Evolutionary conservation across 2,329 filamentous ascomycete genomes (phyloP).

Genomic region (Dothidotthia symphoricarpi): DNA sequence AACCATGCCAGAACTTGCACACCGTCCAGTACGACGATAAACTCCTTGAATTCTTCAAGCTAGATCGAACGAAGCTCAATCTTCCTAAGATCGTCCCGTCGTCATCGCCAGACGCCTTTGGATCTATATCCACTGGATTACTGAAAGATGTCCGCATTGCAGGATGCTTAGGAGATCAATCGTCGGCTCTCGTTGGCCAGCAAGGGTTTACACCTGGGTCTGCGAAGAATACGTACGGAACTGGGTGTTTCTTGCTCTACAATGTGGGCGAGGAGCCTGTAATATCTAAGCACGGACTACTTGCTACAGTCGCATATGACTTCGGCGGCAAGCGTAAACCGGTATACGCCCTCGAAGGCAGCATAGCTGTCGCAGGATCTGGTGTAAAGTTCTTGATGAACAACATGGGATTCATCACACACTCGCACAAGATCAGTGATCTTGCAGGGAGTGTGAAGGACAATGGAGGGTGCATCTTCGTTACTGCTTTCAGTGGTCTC

Average conservation of each 20-base stretch:
- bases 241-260: conserved; percentile 85
- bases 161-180: conserved; percentile 86
- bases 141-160: conserved; percentile 71
- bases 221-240: conserved; percentile 90
- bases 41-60: conserved; percentile 74
- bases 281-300: conserved; percentile 76
- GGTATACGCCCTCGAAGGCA: conserved; percentile 80
- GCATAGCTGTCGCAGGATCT: conserved; percentile 77
- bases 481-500: conserved; percentile 86
- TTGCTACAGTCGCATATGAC: conserved; percentile 86
- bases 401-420: conserved; percentile 62
- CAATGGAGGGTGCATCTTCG: conserved; percentile 79
- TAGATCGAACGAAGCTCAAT: conserved; percentile 68
- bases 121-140: conserved; percentile 62
- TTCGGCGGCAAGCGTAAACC: conserved; percentile 66
- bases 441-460: conserved; percentile 65
- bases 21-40: conserved; percentile 76
- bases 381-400: conserved; percentile 70
- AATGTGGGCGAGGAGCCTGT: conserved; percentile 84
- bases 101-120: conserved; percentile 71
- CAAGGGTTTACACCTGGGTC: conserved; percentile 77
- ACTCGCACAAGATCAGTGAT: conserved; percentile 63
- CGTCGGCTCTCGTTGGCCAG: conserved; percentile 80
- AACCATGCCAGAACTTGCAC: conserved; percentile 36
- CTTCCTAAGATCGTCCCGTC: conserved; percentile 84